A percentile compares a stretch with the other conserved stretches of the same genome.
Conservation (phyloP, 2,329 filamentous ascomycete species). For the Sporothrix inflata region DNA sequence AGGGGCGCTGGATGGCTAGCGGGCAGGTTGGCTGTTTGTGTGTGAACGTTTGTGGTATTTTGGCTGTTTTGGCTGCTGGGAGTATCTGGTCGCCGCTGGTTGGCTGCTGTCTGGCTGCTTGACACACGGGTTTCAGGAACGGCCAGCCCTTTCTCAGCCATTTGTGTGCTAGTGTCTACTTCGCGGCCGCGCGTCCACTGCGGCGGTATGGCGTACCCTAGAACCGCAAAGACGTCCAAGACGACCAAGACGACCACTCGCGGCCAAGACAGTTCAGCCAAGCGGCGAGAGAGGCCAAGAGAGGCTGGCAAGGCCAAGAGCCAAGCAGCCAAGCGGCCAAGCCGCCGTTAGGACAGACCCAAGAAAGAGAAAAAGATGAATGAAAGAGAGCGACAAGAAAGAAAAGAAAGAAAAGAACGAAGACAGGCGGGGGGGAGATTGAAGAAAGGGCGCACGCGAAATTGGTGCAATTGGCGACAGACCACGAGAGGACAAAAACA, state of each 20-base stretch:
- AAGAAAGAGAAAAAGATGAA: not conserved
- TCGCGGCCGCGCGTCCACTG: conserved; percentile 18
- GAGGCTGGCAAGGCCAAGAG: not conserved
- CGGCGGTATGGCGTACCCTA: not conserved
- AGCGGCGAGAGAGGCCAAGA: not conserved
- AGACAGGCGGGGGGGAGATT: not conserved
- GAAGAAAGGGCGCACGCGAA: not conserved
- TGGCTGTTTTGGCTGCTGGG: not conserved
- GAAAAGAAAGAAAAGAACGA: not conserved
- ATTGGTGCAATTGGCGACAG: conserved; percentile 1
- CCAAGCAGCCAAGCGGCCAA: conserved; percentile 19
- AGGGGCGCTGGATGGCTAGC: not conserved
- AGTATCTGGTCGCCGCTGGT: not conserved
- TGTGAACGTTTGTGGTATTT: too few species aligned
- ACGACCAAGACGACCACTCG: conserved; percentile 6
- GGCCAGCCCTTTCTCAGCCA: not conserved
- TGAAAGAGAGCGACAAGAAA: not conserved
- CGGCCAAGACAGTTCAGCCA: conserved; percentile 21
- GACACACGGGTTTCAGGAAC: conserved; percentile 20
- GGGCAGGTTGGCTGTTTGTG: not conserved
- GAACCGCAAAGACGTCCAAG: not conserved
- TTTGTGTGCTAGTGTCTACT: not conserved
- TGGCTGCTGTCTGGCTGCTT: not conserved
- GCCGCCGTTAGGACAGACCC: conserved; percentile 8
- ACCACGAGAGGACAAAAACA: not conserved